These are phyloP conservation scores for Lentinula aciculospora DNA, from an alignment of 768 basidiomycete species.

Conservation along the genomic window DNA sequence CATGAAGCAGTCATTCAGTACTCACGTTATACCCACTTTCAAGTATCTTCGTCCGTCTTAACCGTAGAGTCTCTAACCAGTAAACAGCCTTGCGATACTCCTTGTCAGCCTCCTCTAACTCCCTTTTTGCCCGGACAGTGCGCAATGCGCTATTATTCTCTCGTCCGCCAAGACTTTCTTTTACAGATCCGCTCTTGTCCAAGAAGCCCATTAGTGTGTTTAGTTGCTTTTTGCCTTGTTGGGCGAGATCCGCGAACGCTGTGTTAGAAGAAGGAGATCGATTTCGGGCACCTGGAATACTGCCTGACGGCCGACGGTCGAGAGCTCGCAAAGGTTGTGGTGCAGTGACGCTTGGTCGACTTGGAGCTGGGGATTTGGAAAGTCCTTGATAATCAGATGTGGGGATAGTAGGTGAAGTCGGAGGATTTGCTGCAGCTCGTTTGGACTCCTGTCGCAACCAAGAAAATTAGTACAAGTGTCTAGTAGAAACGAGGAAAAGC, in stretches of 20 bases:
- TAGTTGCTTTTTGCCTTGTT: conserved; percentile 84
- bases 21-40: conserved; percentile 76
- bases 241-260: conserved; percentile 82
- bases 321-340: conserved; percentile 74
- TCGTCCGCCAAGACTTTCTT: conserved; percentile 53
- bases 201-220: conserved; percentile 84
- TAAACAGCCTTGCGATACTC: conserved; percentile 88
- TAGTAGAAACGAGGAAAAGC: background rate
- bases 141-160: conserved; percentile 62
- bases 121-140: conserved; percentile 78
- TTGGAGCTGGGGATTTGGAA: conserved; percentile 37
- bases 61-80: conserved; percentile 86
- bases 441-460: conserved; percentile 56
- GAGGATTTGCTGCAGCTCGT: conserved; percentile 30
- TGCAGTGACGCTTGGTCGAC: conserved; percentile 53
- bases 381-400: conserved; percentile 28
- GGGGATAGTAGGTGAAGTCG: conserved; percentile 24
- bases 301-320: conserved; percentile 67
- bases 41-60: conserved; percentile 76
- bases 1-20: background rate
- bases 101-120: conserved; percentile 93
- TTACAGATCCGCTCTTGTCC: conserved; percentile 66
- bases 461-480: conserved; percentile 4
- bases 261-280: conserved; percentile 81
- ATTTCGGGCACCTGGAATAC: conserved; percentile 46